These are phyloP conservation scores for Coemansia sp. DNA, from an alignment of 192 early-diverging fungal genomes.

Conservation along the genomic window DNA sequence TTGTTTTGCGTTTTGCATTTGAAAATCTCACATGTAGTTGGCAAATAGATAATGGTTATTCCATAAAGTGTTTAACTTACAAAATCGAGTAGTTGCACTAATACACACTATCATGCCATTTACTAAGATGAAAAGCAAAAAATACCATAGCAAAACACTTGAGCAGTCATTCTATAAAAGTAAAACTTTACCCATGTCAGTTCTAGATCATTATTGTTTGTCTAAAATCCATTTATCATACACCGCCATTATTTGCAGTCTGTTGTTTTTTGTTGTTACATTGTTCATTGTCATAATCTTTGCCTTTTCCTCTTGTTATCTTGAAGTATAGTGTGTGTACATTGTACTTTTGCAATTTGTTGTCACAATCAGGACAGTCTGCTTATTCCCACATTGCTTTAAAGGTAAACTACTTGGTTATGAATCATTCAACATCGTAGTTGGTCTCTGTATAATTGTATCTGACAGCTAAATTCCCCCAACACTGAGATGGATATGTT, in stretches of 20 bases:
- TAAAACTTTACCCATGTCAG: neutral
- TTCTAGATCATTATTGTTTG: neutral
- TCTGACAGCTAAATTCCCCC: neutral
- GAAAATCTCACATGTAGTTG: no score
- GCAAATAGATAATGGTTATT: no score
- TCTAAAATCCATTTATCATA: neutral
- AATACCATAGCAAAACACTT: no score
- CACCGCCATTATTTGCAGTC: neutral
- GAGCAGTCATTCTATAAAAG: neutral
- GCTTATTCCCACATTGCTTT: no score
- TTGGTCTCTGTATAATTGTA: neutral
- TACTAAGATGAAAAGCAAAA: no score
- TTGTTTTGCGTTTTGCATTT: no score
- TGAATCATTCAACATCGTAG: neutral
- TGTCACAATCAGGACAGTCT: neutral
- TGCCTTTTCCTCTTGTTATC: neutral
- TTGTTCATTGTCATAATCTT: neutral
- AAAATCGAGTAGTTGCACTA: no score
- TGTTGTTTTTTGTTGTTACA: neutral
- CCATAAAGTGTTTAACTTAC: no score
- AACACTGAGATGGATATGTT: neutral
- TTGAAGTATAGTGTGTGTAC: conserved; percentile 5
- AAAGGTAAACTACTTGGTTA: neutral
- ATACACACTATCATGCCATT: no score
- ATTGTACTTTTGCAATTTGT: neutral